These are phyloP conservation scores for Crithidia brevicula DNA, from an alignment of 208 protist species.

Conservation along the genomic window DNA sequence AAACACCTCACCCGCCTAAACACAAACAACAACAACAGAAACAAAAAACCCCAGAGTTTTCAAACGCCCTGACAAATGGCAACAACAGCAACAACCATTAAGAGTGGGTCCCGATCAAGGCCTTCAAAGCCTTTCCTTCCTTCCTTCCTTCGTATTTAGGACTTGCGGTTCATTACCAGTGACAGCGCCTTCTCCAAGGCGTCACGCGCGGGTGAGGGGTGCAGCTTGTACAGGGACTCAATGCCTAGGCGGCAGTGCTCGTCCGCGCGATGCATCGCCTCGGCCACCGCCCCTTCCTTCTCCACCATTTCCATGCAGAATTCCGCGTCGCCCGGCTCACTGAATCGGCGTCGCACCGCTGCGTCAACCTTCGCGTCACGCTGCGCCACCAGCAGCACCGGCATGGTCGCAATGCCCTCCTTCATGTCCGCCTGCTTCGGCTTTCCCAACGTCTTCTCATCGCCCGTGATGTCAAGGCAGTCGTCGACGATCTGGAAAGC, in stretches of 20 bases:
- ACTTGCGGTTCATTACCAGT: constrained; percentile 61
- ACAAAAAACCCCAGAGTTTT: constrained; percentile 1
- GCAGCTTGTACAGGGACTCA: constrained; percentile 47
- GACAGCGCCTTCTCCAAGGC: constrained; percentile 58
- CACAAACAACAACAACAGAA: not conserved
- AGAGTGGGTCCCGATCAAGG: too few relatives aligned
- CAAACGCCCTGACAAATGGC: not conserved
- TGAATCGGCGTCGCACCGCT: constrained; percentile 66
- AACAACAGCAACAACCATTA: constrained; percentile 15
- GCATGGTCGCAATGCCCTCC: constrained; percentile 81
- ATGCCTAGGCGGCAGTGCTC: constrained; percentile 71
- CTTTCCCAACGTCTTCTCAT: constrained; percentile 78
- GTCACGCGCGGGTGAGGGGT: constrained; percentile 64
- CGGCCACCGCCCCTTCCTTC: constrained; percentile 48
- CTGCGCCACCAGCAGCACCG: constrained; percentile 74
- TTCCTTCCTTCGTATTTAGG: constrained; percentile 25
- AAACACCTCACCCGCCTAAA: too few relatives aligned
- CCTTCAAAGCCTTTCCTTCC: too few relatives aligned
- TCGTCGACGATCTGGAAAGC: constrained; percentile 96
- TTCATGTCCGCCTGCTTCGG: constrained; percentile 83
- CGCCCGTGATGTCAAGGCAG: constrained; percentile 92
- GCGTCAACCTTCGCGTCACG: constrained; percentile 54
- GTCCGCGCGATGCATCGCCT: constrained; percentile 65
- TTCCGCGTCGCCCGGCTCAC: constrained; percentile 38
- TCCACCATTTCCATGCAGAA: constrained; percentile 63